Conservation (phyloP, 805 yeast species). For the Suhomyces vadensis region DNA sequence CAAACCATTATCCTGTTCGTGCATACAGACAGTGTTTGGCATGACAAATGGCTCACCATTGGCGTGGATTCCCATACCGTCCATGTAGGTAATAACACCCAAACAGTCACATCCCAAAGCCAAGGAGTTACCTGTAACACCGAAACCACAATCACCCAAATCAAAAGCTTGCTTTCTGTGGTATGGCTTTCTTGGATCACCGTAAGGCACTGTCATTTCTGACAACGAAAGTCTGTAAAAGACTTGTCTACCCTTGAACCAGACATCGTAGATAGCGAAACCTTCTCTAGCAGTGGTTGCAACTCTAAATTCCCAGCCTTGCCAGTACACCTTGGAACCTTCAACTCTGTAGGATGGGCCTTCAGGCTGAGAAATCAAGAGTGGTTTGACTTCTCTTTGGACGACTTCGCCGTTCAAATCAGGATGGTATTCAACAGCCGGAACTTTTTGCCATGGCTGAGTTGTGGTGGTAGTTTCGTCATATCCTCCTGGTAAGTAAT, state of each 20-base stretch:
- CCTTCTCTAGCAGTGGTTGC: conserved; percentile 77
- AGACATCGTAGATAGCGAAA: conserved; percentile 68
- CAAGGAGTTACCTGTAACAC: conserved; percentile 67
- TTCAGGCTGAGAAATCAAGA: conserved; percentile 70
- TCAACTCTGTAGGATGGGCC: conserved; percentile 69
- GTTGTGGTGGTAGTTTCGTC: conserved; percentile 63
- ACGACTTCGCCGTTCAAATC: conserved; percentile 57
- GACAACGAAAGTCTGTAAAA: conserved; percentile 72
- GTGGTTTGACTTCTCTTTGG: conserved; percentile 64
- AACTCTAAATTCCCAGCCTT: conserved; percentile 79
- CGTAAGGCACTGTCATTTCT: conserved; percentile 89
- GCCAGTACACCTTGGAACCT: conserved; percentile 70
- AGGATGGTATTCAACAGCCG: conserved; percentile 71
- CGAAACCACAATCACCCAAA: conserved; percentile 84
- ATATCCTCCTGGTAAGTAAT: conserved; percentile 68
- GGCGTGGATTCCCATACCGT: conserved; percentile 55
- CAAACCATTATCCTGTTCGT: conserved; percentile 76
- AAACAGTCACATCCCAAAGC: conserved; percentile 80
- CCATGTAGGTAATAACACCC: conserved; percentile 74
- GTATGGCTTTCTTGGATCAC: conserved; percentile 80
- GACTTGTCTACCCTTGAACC: conserved; percentile 73
- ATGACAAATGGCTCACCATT: conserved; percentile 62
- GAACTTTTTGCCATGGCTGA: conserved; percentile 58
- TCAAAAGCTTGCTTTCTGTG: conserved; percentile 88
- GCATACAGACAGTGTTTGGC: conserved; percentile 76